Base-by-base conservation (phyloP, 2,329 filamentous ascomycete genomes). In the Amesomyces nigricolor region DNA sequence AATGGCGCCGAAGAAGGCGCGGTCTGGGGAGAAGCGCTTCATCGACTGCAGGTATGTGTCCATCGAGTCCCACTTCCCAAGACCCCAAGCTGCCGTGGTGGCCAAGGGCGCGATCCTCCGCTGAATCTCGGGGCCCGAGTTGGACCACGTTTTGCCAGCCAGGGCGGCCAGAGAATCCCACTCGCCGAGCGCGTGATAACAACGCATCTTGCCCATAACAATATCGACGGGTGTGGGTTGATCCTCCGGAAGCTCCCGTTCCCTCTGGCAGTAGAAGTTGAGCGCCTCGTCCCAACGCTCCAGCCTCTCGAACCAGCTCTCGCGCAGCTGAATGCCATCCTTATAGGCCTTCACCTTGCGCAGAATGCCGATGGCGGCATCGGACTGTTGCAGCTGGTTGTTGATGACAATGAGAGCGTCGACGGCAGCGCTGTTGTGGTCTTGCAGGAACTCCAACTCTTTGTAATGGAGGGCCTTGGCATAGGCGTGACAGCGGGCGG, bases 161-260 rank as follows among this genome's bases (percentile, higher is more conserved):
- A 99, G 78, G 47, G 84, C 85, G 0, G 92, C 95, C 14, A 99
- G 78, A 4, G 90, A 85, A 63, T 97, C 95, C 94, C 94, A 99
- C 71, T 99, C 94, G 59, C 94, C 94, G 37, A 99, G 79, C 8
- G 94, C 95, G 69, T 99, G 94, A 61, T 97, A 75, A 78, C 94
- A 99, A 47, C 94, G 86, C 94, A 99, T 99, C 73, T 99, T 99
- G 62, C 94, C 94, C 91, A 99, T 97, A 35, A 95, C 91, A 52
- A 99, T 90, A 58, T 97, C 94, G 58, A 99, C 90, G 0, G 90
- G 91, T 0, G 77, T 73, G 1, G 75, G 68, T 58, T 79, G 73
- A 54, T 82, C 79, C 2, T 74, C 70, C 0, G 78, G 76, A 30
- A 89, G 78, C 62, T 90, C 85, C 50, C 76, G 73, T 65, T 96